These are phyloP conservation scores for Suillus sp. DNA, from an alignment of 768 basidiomycete genomes.

Conservation along the genomic window DNA sequence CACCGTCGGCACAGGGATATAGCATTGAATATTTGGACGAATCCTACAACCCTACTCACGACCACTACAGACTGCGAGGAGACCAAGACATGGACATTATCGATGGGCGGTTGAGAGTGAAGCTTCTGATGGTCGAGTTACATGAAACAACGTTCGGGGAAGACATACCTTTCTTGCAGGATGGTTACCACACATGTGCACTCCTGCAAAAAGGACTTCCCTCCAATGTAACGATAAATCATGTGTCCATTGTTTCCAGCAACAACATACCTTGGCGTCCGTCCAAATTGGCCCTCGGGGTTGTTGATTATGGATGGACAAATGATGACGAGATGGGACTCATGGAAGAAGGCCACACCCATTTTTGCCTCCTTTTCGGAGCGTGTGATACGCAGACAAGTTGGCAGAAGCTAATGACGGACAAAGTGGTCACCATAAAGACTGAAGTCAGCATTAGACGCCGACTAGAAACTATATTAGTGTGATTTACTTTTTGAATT, in stretches of 20 bases:
- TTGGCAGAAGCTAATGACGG: slow-evolving; percentile 18
- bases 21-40: slow-evolving; percentile 6
- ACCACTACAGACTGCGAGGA: slow-evolving; percentile 25
- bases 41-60: slow-evolving; percentile 9
- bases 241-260: background rate
- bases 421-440: slow-evolving; percentile 23
- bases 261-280: background rate
- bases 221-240: background rate
- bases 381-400: background rate
- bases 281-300: slow-evolving; percentile 20
- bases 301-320: slow-evolving; percentile 26
- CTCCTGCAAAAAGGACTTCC: background rate
- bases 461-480: slow-evolving; percentile 7
- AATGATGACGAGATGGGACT: slow-evolving; percentile 16
- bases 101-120: background rate
- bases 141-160: background rate
- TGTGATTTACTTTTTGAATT: slow-evolving; percentile 13
- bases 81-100: slow-evolving; percentile 18
- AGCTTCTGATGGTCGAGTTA: background rate
- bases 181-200: background rate
- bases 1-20: slow-evolving; percentile 20
- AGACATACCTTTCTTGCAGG: background rate
- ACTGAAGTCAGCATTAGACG: slow-evolving; percentile 14
- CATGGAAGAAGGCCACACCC: slow-evolving; percentile 8
- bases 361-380: slow-evolving; percentile 26